A percentile compares a stretch with the other conserved stretches of the same genome.
These are phyloP conservation scores for Populus trichocarpa DNA, from an alignment of 441 rosid species.

Conservation along the genomic window DNA sequence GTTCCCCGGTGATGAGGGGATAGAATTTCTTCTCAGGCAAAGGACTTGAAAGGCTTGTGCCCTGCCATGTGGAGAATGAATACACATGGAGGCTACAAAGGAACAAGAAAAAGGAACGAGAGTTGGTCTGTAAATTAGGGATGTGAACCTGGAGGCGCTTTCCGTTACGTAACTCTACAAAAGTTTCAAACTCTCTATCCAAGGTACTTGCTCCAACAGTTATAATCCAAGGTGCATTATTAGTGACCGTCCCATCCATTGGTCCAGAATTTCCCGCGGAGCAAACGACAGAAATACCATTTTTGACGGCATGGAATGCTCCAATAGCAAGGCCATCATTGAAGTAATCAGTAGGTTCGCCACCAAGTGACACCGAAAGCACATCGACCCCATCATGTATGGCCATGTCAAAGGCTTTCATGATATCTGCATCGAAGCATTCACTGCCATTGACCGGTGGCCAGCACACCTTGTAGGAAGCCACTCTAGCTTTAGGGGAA, in stretches of 20 bases:
- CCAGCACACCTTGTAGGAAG: slow-evolving; percentile 84
- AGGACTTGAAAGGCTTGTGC: slow-evolving; percentile 23
- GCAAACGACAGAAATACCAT: slow-evolving; percentile 44
- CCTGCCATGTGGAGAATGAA: neutral
- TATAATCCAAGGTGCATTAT: slow-evolving; percentile 51
- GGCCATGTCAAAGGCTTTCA: slow-evolving; percentile 54
- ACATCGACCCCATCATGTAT: slow-evolving; percentile 69
- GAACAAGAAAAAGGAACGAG: neutral
- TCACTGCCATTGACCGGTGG: slow-evolving; percentile 14
- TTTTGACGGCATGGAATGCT: slow-evolving; percentile 51
- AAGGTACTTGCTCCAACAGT: slow-evolving; percentile 59
- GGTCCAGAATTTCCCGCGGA: slow-evolving; percentile 62
- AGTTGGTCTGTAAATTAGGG: slow-evolving; percentile 7
- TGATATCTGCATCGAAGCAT: slow-evolving; percentile 52
- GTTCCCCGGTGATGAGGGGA: slow-evolving; percentile 55
- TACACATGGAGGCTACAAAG: neutral
- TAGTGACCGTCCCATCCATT: slow-evolving; percentile 27
- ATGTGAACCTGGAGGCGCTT: slow-evolving; percentile 27
- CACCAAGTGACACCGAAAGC: slow-evolving; percentile 65
- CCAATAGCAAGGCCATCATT: slow-evolving; percentile 44
- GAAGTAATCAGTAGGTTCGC: slow-evolving; percentile 29
- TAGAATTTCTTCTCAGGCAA: slow-evolving; percentile 38
- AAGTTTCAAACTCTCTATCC: slow-evolving; percentile 41
- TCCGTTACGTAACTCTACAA: slow-evolving; percentile 39
- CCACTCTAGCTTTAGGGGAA: slow-evolving; percentile 64